phyloP scores from a whole-genome alignment of 495 filamentous ascomycete genomes.

The Penicillium malachiteum region DNA sequence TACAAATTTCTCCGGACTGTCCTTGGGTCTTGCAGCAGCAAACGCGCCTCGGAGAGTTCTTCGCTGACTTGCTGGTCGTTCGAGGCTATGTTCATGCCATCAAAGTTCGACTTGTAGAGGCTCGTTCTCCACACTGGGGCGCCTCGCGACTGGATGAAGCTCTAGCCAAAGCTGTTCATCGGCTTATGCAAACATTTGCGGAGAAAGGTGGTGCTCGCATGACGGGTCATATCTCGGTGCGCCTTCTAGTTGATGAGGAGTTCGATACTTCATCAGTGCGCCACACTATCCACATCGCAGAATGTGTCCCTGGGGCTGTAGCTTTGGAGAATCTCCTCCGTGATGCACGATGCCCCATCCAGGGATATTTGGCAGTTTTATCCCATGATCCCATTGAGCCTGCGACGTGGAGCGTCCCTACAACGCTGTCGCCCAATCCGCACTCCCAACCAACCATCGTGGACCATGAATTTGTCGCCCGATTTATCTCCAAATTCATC shows the following conservation, averaged over 20 bases:
- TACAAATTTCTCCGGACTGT: conserved; percentile 53
- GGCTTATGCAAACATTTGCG: conserved; percentile 59
- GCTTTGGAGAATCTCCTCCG: conserved; percentile 29
- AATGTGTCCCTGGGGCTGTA: conserved; percentile 35
- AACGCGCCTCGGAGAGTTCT: conserved; percentile 62
- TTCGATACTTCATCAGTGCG: conserved; percentile 38
- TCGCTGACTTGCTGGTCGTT: conserved; percentile 65
- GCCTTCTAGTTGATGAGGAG: conserved; percentile 59
- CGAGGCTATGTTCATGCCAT: conserved; percentile 60
- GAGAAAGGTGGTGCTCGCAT: conserved; percentile 43
- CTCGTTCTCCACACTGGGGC: conserved; percentile 46
- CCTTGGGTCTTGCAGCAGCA: conserved; percentile 73
- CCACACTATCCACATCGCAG: conserved; percentile 38
- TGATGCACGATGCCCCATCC: conserved; percentile 21
- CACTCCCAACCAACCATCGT: not conserved
- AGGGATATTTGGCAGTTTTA: conserved; percentile 39
- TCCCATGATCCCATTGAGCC: conserved; percentile 16
- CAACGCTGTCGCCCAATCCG: conserved; percentile 13
- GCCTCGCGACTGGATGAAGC: conserved; percentile 51
- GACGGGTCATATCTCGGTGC: conserved; percentile 70
- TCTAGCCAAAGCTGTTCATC: conserved; percentile 56
- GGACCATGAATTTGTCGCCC: not conserved
- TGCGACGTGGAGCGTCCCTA: conserved; percentile 6
- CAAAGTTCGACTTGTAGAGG: conserved; percentile 52
- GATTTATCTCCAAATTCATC: conserved; percentile 12